These are phyloP conservation scores for Clarireedia homoeocarpa DNA, from an alignment of 2,329 filamentous ascomycete genomes.

Conservation along the genomic window DNA sequence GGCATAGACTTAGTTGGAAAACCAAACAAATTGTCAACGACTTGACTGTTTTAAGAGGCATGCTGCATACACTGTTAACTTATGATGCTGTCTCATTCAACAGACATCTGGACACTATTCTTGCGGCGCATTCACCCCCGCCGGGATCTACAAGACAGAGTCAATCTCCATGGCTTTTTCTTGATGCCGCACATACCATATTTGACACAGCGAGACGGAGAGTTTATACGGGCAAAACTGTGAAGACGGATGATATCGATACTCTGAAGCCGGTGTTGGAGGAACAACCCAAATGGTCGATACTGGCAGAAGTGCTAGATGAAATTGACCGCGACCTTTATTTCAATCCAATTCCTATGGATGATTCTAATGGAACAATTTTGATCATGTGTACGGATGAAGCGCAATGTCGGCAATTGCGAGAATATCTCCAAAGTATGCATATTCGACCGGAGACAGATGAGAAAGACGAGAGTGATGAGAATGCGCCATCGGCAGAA, in stretches of 20 bases:
- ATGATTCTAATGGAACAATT: slow-evolving; percentile 85
- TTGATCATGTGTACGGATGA: slow-evolving; percentile 93
- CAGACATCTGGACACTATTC: slow-evolving; percentile 87
- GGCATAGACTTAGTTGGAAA: slow-evolving; percentile 93
- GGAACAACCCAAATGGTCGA: slow-evolving; percentile 87
- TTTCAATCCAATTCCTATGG: slow-evolving; percentile 66
- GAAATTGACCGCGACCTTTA: slow-evolving; percentile 91
- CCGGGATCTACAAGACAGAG: slow-evolving; percentile 81
- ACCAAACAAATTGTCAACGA: slow-evolving; percentile 93
- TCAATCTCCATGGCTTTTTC: slow-evolving; percentile 91
- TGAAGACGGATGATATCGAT: slow-evolving; percentile 24
- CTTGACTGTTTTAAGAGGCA: slow-evolving; percentile 70
- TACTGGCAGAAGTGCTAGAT: slow-evolving; percentile 82
- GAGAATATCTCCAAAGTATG: slow-evolving; percentile 90
- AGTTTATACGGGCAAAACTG: slow-evolving; percentile 67
- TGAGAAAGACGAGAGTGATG: slow-evolving; percentile 38
- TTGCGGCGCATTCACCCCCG: slow-evolving; percentile 81
- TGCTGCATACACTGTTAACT: slow-evolving; percentile 74
- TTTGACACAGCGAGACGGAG: slow-evolving; percentile 84
- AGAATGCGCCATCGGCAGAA: slow-evolving; percentile 60
- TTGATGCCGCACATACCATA: slow-evolving; percentile 89
- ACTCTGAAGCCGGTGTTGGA: slow-evolving; percentile 72
- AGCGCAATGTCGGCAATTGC: slow-evolving; percentile 76
- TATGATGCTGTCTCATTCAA: slow-evolving; percentile 89
- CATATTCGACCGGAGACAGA: slow-evolving; percentile 50